Conservation (phyloP, 768 basidiomycete genomes). For the Xerocomellus dryophilus region DNA sequence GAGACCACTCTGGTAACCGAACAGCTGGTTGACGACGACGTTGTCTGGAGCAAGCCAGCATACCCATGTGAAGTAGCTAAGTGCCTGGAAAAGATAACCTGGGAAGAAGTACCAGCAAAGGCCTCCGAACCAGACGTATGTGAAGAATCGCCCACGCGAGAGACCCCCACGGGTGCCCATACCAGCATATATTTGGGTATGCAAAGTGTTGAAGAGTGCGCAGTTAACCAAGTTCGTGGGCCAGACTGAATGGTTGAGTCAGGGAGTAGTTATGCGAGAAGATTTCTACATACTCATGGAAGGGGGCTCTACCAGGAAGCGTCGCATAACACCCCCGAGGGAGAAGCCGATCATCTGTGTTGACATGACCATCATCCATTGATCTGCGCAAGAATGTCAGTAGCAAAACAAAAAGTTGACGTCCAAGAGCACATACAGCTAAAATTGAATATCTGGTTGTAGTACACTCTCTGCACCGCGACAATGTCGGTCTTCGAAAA, state of each 20-base stretch:
- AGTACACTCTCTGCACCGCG: conserved; percentile 70
- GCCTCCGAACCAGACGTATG: conserved; percentile 41
- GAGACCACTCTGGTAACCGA: conserved; percentile 55
- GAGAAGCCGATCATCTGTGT: conserved; percentile 69
- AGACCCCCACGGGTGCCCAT: conserved; percentile 44
- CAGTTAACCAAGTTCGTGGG: conserved; percentile 68
- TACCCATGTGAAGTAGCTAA: conserved; percentile 58
- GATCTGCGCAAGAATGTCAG: conserved; percentile 32
- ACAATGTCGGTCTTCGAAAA: conserved; percentile 57
- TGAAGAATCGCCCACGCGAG: conserved; percentile 53
- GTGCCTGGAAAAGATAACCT: conserved; percentile 69
- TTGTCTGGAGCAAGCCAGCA: conserved; percentile 74
- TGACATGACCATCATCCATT: conserved; percentile 65
- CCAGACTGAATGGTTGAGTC: conserved; percentile 54
- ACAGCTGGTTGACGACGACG: conserved; percentile 68
- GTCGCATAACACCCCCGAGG: conserved; percentile 56
- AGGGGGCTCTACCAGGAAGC: conserved; percentile 62
- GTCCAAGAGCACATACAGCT: conserved; percentile 30
- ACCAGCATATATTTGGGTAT: conserved; percentile 51
- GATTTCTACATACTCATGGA: conserved; percentile 52
- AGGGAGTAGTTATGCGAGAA: neutral
- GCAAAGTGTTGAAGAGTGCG: conserved; percentile 73
- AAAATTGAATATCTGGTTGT: conserved; percentile 57
- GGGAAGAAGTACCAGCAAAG: conserved; percentile 59
- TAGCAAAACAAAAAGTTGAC: neutral